Evolutionary conservation across 768 basidiomycete genomes (phyloP).

Genomic region (Russula olivacea): DNA sequence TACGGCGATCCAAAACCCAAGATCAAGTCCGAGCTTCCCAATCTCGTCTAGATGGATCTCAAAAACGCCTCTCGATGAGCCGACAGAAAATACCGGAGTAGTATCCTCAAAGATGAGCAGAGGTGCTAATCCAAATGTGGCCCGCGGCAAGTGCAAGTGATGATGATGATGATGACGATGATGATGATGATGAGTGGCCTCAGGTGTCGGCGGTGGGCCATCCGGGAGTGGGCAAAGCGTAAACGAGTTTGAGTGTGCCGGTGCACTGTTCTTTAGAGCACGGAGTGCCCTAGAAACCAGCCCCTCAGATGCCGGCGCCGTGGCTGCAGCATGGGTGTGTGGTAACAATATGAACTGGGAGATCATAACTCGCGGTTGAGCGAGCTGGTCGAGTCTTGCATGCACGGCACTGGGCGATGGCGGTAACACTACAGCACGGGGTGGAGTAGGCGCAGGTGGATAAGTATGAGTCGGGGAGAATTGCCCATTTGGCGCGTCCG

Average conservation of each 20-base stretch:
- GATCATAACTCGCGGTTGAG: conserved; percentile 18
- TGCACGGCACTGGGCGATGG: conserved; percentile 31
- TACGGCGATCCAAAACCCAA: conserved; percentile 72
- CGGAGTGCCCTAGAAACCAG: conserved; percentile 31
- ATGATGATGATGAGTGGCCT: neutral
- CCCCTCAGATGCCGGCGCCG: conserved; percentile 21
- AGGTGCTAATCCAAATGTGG: conserved; percentile 35
- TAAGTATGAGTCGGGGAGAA: conserved; percentile 33
- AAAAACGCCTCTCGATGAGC: conserved; percentile 53
- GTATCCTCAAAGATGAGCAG: conserved; percentile 66
- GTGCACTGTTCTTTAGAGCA: conserved; percentile 23
- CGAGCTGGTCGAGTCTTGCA: conserved; percentile 31
- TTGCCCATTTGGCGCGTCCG: conserved; percentile 24
- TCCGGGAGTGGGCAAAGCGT: conserved; percentile 22
- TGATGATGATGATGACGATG: neutral
- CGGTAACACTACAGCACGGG: conserved; percentile 27
- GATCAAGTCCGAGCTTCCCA: conserved; percentile 58
- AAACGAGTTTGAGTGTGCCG: conserved; percentile 22
- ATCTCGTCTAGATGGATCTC: conserved; percentile 57
- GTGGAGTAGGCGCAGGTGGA: conserved; percentile 33
- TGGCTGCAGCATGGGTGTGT: conserved; percentile 27
- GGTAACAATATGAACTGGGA: conserved; percentile 34
- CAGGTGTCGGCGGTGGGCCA: neutral
- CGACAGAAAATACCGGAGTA: conserved; percentile 58
- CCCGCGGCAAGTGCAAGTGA: neutral